These are phyloP conservation scores for Chytriomyces confervae DNA, from an alignment of 192 early-diverging fungal genomes.

Conservation along the genomic window DNA sequence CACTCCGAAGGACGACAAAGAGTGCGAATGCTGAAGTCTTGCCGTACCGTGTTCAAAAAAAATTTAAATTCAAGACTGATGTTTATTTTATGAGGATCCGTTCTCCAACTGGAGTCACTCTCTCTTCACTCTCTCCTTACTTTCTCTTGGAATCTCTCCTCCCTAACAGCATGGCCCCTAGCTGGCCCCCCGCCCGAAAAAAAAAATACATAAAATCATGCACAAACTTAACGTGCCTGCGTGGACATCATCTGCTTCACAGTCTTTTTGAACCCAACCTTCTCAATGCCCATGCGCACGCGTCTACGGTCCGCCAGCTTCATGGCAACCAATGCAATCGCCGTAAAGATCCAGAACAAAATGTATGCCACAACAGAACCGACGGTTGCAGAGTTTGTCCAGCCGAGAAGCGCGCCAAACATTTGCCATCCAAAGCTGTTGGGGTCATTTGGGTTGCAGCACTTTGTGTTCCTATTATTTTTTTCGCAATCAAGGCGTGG, in stretches of 20 bases:
- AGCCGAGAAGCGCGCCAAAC: constrained; percentile 78
- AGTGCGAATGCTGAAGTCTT: constrained; percentile 44
- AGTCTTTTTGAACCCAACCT: constrained; percentile 25
- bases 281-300: not conserved
- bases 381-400: constrained; percentile 76
- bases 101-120: too few relatives aligned
- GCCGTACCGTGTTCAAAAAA: too few relatives aligned
- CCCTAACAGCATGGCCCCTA: too few relatives aligned
- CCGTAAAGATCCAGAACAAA: constrained; percentile 75
- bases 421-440: constrained; percentile 66
- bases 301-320: constrained; percentile 37
- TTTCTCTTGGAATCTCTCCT: too few relatives aligned
- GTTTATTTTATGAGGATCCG: too few relatives aligned
- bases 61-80: too few relatives aligned
- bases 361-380: constrained; percentile 79
- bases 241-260: constrained; percentile 1
- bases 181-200: too few relatives aligned
- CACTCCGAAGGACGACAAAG: constrained; percentile 53
- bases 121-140: too few relatives aligned
- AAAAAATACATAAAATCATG: not conserved
- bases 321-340: constrained; percentile 53
- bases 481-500: not conserved
- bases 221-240: not conserved
- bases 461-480: constrained; percentile 44
- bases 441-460: constrained; percentile 62